phyloP scores from a whole-genome alignment of 2,329 filamentous ascomycete genomes.

The Calonectria pauciramosa region DNA sequence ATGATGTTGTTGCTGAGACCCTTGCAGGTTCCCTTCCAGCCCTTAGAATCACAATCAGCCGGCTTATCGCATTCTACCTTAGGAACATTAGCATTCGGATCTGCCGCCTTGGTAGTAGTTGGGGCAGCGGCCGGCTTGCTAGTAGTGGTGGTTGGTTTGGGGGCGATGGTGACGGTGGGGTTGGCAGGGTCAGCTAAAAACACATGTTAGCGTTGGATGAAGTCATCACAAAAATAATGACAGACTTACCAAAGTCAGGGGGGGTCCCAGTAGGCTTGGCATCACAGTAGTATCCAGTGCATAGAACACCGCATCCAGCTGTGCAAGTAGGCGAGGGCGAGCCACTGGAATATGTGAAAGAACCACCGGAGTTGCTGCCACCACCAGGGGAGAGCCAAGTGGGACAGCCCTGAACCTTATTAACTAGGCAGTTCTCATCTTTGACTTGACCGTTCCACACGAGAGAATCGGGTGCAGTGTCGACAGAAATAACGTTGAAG shows the following conservation, averaged over 20 bases:
- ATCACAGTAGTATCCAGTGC: constrained; percentile 11
- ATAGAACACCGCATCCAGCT: not conserved
- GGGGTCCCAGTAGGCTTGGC: not conserved
- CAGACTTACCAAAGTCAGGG: not conserved
- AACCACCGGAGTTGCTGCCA: not conserved
- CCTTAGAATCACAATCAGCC: not conserved
- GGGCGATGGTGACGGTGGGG: not conserved
- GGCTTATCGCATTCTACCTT: constrained; percentile 6
- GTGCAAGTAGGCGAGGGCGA: constrained; percentile 8
- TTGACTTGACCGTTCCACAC: constrained; percentile 1
- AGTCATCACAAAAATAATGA: not conserved
- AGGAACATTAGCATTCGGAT: not conserved
- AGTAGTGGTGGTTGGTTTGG: not conserved
- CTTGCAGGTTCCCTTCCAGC: not conserved
- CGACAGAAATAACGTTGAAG: constrained; percentile 1
- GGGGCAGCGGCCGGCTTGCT: not conserved
- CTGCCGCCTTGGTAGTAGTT: not conserved
- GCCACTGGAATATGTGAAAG: not conserved
- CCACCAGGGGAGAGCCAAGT: not conserved
- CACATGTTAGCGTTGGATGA: not conserved
- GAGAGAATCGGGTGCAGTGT: not conserved
- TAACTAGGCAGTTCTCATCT: not conserved
- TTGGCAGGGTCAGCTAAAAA: not conserved
- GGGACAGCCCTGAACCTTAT: not conserved
- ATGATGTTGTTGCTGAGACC: constrained; percentile 1